A percentile compares a stretch with the other conserved stretches of the same genome.
Conservation (phyloP, 2,329 filamentous ascomycete genomes). For the Ascochyta rabiei region DNA sequence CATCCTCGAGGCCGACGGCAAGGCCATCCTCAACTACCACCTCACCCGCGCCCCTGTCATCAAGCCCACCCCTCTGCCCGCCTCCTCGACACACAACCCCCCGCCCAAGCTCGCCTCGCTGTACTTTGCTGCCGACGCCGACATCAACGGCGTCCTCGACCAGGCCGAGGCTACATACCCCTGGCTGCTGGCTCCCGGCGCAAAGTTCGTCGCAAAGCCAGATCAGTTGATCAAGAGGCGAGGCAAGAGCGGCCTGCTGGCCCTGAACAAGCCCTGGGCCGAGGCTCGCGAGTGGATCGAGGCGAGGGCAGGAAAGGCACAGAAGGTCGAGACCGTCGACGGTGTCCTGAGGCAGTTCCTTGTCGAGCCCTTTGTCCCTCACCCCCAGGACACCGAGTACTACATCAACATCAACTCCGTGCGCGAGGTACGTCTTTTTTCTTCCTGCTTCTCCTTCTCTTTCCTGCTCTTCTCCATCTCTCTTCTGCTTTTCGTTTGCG, state of each 20-base stretch:
- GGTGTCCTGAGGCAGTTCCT: slow-evolving; percentile 93
- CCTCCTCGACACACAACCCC: slow-evolving; percentile 86
- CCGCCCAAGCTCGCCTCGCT: slow-evolving; percentile 89
- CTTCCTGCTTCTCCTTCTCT: slow-evolving; percentile 32
- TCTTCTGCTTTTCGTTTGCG: slow-evolving; percentile 8
- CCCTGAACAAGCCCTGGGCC: slow-evolving; percentile 95
- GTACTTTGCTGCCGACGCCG: slow-evolving; percentile 88
- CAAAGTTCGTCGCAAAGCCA: slow-evolving; percentile 98
- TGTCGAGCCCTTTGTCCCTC: slow-evolving; percentile 97
- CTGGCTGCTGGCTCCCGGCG: slow-evolving; percentile 81
- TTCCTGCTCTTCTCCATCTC: slow-evolving; percentile 21
- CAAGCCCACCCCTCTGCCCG: slow-evolving; percentile 93
- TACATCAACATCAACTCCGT: slow-evolving; percentile 99
- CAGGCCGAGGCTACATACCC: slow-evolving; percentile 96
- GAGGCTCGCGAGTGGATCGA: slow-evolving; percentile 95
- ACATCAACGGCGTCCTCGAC: slow-evolving; percentile 83
- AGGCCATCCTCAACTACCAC: slow-evolving; percentile 99
- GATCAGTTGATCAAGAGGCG: slow-evolving; percentile 99
- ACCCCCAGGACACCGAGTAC: slow-evolving; percentile 94
- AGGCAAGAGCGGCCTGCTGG: slow-evolving; percentile 96
- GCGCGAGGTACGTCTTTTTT: slow-evolving; percentile 81
- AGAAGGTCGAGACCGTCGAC: slow-evolving; percentile 89
- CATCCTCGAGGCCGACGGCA: slow-evolving; percentile 98
- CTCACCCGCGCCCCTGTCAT: slow-evolving; percentile 96
- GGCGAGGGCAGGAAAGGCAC: slow-evolving; percentile 86